phyloP scores from a whole-genome alignment of 2,329 filamentous ascomycete species.

The Scedosporium aurantiacum region DNA sequence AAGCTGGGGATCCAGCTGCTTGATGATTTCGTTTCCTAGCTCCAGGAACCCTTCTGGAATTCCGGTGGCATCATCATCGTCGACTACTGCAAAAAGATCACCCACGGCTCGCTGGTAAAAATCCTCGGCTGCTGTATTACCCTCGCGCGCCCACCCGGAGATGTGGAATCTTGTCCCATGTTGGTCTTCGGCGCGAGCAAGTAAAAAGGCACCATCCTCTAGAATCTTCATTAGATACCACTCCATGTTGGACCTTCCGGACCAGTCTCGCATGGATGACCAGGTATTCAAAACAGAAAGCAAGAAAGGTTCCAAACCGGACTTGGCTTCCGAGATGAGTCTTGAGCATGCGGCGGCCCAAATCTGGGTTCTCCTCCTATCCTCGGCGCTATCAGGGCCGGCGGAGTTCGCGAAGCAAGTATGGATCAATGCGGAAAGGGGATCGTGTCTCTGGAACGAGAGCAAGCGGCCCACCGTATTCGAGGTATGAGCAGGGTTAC shows the following conservation, averaged over 20 bases:
- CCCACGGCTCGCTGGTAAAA: slow-evolving; percentile 79
- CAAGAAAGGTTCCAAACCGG: slow-evolving; percentile 68
- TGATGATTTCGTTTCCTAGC: slow-evolving; percentile 72
- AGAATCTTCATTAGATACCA: slow-evolving; percentile 92
- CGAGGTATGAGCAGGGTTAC: slow-evolving; percentile 24
- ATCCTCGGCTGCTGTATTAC: slow-evolving; percentile 71
- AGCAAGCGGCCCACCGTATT: slow-evolving; percentile 65
- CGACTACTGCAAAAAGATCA: slow-evolving; percentile 74
- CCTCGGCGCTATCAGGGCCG: slow-evolving; percentile 70
- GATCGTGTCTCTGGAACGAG: slow-evolving; percentile 76
- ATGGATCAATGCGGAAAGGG: slow-evolving; percentile 73
- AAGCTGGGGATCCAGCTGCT: slow-evolving; percentile 61
- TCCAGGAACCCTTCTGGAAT: slow-evolving; percentile 79
- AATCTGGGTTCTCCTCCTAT: slow-evolving; percentile 65
- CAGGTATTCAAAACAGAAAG: slow-evolving; percentile 79
- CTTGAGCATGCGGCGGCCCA: slow-evolving; percentile 84
- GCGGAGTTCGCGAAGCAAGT: slow-evolving; percentile 83
- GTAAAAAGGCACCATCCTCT: slow-evolving; percentile 80
- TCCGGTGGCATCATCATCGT: slow-evolving; percentile 72
- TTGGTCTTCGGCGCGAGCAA: slow-evolving; percentile 76
- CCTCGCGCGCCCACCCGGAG: slow-evolving; percentile 63
- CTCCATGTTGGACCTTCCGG: slow-evolving; percentile 79
- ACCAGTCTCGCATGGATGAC: slow-evolving; percentile 80
- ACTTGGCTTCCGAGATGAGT: slow-evolving; percentile 66
- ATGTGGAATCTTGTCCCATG: slow-evolving; percentile 60